phyloP scores from a whole-genome alignment of 2,329 filamentous ascomycete genomes.

The Cadophora gregata region DNA sequence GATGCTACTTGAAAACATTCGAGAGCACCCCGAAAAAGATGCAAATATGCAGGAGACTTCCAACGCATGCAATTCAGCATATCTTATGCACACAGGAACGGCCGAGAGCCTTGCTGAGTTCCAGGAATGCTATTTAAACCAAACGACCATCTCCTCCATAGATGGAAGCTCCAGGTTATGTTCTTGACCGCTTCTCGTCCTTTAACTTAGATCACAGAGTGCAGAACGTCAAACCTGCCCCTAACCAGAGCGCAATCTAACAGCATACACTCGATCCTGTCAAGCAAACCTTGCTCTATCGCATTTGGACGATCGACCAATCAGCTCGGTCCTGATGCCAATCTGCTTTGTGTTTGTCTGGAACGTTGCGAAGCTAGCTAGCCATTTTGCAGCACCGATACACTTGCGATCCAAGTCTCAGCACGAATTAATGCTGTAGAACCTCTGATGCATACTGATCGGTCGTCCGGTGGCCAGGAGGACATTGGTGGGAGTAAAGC shows the following conservation, averaged over 20 bases:
- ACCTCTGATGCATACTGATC: constrained; percentile 28
- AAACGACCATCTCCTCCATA: constrained; percentile 27
- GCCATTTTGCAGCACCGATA: constrained; percentile 33
- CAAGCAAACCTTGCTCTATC: constrained; percentile 32
- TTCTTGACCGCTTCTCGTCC: constrained; percentile 29
- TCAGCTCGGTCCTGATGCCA: constrained; percentile 17
- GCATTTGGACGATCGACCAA: constrained; percentile 25
- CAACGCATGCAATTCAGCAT: constrained; percentile 30
- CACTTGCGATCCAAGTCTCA: constrained; percentile 19
- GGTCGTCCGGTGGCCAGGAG: constrained; percentile 31
- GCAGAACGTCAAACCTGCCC: constrained; percentile 20
- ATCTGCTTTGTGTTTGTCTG: constrained; percentile 35
- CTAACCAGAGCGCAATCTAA: constrained; percentile 13
- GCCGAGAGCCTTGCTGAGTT: constrained; percentile 19
- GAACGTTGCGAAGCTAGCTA: constrained; percentile 27
- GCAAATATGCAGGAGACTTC: constrained; percentile 24
- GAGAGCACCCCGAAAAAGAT: constrained; percentile 26
- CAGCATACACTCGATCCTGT: constrained; percentile 25
- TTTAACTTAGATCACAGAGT: constrained; percentile 26
- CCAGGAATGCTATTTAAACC: constrained; percentile 28
- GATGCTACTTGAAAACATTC: constrained; percentile 21
- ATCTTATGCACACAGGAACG: constrained; percentile 25
- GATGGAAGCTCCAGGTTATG: constrained; percentile 20
- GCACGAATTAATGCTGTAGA: constrained; percentile 31
- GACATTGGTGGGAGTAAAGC: constrained; percentile 33